A percentile compares a stretch with the other conserved stretches of the same genome.
Conservation (phyloP, 2,329 filamentous ascomycete genomes). For the Aureobasidium namibiae region DNA sequence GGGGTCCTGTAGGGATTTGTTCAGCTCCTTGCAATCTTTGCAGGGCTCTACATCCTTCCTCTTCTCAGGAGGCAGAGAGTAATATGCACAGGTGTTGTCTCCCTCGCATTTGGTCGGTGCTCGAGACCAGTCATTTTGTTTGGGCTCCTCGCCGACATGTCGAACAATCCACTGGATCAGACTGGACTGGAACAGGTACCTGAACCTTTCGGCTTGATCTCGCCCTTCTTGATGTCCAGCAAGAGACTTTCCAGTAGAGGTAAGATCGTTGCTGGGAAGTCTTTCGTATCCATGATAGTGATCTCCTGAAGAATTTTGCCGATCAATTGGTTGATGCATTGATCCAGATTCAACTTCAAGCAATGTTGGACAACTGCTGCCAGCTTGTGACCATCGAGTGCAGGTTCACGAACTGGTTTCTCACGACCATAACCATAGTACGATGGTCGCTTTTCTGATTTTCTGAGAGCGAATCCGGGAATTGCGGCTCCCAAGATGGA, state of each 20-base stretch:
- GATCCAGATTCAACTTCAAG: neutral
- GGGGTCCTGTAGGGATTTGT: neutral
- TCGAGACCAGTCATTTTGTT: neutral
- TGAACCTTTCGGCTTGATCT: neutral
- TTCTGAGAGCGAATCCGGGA: neutral
- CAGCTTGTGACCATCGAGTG: neutral
- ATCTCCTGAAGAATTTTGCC: neutral
- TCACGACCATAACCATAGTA: neutral
- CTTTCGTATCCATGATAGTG: neutral
- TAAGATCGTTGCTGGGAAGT: neutral
- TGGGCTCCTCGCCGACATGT: neutral
- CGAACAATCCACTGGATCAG: neutral
- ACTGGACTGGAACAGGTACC: neutral
- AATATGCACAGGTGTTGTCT: neutral
- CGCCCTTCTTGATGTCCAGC: neutral
- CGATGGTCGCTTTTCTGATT: neutral
- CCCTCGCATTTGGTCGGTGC: neutral
- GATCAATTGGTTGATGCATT: neutral
- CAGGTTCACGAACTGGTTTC: neutral
- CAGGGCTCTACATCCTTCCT: neutral
- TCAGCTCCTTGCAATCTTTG: neutral
- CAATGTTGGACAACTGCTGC: neutral
- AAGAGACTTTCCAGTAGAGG: neutral
- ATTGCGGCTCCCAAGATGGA: neutral
- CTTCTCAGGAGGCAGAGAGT: neutral